Evolutionary conservation across 129 eudicot species (phyloP).

Genomic region (Scalesia atractyloides): DNA sequence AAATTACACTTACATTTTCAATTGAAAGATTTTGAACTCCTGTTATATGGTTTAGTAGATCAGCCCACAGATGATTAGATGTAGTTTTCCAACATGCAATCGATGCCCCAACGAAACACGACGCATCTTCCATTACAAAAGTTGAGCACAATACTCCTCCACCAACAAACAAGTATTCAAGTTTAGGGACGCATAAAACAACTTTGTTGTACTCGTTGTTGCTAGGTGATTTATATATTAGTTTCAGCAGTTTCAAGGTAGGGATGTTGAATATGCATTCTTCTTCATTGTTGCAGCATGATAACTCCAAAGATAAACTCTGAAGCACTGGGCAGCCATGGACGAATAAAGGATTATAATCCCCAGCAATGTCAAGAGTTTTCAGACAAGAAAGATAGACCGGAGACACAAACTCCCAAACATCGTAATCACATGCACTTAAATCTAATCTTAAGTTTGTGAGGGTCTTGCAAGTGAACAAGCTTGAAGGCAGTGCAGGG

Average conservation of each 20-base stretch:
- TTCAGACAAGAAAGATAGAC: constrained; percentile 8
- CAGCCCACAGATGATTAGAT: too few species aligned
- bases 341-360: neutral
- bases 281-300: too few species aligned
- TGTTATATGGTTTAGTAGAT: neutral
- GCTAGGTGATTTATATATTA: too few species aligned
- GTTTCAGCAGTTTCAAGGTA: constrained; percentile 17
- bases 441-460: constrained; percentile 20
- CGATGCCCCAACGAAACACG: neutral
- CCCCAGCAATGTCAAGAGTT: constrained; percentile 5
- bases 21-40: neutral
- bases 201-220: too few species aligned
- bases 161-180: constrained; percentile 19
- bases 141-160: neutral
- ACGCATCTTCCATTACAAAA: constrained; percentile 6
- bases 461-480: constrained; percentile 30
- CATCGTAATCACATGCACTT: too few species aligned
- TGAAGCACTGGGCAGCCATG: constrained; percentile 16
- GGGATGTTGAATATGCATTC: constrained; percentile 14
- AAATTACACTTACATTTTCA: too few species aligned
- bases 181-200: constrained; percentile 21
- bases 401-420: too few species aligned
- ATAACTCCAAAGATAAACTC: neutral
- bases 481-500: constrained; percentile 9
- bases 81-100: too few species aligned